Conservation (phyloP, 164 flowering plant genomes). For the Vitis rotundifolia region DNA sequence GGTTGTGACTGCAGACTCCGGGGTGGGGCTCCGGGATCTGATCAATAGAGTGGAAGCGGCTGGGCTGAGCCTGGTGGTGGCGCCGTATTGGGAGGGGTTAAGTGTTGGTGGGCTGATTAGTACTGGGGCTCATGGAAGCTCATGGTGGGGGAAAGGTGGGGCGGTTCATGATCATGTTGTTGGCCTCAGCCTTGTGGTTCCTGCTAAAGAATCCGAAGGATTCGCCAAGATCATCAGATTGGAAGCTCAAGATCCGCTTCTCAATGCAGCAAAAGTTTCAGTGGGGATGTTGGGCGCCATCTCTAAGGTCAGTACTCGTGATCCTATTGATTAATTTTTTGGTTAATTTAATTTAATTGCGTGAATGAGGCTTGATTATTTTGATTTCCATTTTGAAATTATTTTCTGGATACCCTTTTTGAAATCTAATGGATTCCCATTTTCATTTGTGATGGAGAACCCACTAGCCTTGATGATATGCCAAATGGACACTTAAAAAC, state of each 20-base stretch:
- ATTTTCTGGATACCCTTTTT: too few relatives aligned
- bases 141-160: conserved; percentile 90
- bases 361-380: too few relatives aligned
- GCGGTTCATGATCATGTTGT: conserved; percentile 81
- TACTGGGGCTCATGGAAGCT: conserved; percentile 86
- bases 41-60: conserved; percentile 58
- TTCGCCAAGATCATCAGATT: conserved; percentile 54
- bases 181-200: conserved; percentile 62
- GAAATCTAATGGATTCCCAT: too few relatives aligned
- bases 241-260: conserved; percentile 32
- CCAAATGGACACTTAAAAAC: too few relatives aligned
- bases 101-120: conserved; percentile 82
- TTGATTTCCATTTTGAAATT: too few relatives aligned
- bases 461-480: too few relatives aligned
- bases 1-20: conserved; percentile 66
- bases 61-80: conserved; percentile 71
- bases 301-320: conserved; percentile 57
- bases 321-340: too few relatives aligned
- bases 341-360: too few relatives aligned
- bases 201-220: conserved; percentile 54
- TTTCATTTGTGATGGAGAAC: too few relatives aligned
- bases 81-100: conserved; percentile 94
- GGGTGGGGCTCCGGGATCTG: conserved; percentile 61
- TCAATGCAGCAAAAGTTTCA: conserved; percentile 71
- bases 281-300: conserved; percentile 76